Percentiles rank a stretch among this genome's conserved stretches.
Evolutionary conservation across 305 asterid species (phyloP).

Genomic region (Withania somnifera): DNA sequence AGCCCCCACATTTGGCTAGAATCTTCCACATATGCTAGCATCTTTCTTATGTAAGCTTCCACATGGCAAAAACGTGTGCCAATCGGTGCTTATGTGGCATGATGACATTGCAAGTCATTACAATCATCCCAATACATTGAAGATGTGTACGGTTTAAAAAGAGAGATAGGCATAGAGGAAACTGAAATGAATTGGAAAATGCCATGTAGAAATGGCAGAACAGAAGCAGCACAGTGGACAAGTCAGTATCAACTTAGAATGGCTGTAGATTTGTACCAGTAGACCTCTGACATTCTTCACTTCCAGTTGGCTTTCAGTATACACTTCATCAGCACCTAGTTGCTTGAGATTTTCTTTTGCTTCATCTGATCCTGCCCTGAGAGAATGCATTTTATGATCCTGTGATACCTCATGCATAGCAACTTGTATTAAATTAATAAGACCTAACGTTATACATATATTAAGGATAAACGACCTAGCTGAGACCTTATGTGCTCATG

Average conservation of each 20-base stretch:
- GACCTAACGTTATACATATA: neutral
- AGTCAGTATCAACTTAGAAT: neutral
- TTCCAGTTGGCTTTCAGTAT: conserved; percentile 73
- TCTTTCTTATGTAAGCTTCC: too few species aligned
- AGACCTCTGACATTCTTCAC: conserved; percentile 65
- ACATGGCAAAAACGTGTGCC: too few species aligned
- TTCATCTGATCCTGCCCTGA: conserved; percentile 75
- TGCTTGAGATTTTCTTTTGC: conserved; percentile 63
- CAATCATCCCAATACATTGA: neutral
- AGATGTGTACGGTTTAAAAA: neutral
- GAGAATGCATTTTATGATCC: neutral
- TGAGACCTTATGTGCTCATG: neutral
- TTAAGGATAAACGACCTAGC: neutral
- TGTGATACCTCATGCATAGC: neutral
- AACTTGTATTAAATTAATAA: neutral
- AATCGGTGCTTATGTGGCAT: too few species aligned
- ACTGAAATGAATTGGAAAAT: neutral
- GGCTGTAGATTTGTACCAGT: conserved; percentile 42
- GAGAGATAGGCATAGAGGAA: neutral
- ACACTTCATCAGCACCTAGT: conserved; percentile 85
- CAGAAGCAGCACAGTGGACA: neutral
- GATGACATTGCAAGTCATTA: too few species aligned
- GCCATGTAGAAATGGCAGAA: neutral
- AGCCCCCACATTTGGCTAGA: too few species aligned
- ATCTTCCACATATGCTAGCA: too few species aligned